Percentiles rank a stretch among this genome's conserved stretches.
Evolutionary conservation across 2,329 filamentous ascomycete genomes (phyloP).

Genomic region (Chrysosphaeria jannelii): DNA sequence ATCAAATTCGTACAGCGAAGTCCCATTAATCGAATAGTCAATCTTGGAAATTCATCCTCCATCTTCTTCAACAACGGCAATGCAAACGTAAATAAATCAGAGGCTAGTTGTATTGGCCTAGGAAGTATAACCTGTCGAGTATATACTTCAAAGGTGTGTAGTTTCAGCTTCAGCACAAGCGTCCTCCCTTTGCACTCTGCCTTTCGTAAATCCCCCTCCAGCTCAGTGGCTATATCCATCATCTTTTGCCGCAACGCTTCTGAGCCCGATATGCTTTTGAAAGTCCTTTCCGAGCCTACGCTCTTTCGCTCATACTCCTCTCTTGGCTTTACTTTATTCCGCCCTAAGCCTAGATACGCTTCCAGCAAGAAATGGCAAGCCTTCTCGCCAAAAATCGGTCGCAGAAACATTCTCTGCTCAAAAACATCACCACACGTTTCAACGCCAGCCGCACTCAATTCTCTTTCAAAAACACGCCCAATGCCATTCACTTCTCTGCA

Average conservation of each 20-base stretch:
- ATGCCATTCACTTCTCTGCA: constrained; percentile 84
- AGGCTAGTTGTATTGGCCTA: constrained; percentile 37
- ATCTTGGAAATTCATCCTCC: constrained; percentile 49
- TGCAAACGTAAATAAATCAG: constrained; percentile 58
- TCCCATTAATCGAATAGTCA: constrained; percentile 67
- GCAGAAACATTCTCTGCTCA: constrained; percentile 37
- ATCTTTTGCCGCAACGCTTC: constrained; percentile 45
- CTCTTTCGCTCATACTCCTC: constrained; percentile 82
- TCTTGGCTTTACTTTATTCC: constrained; percentile 58
- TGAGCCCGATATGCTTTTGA: constrained; percentile 45
- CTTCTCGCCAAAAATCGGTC: constrained; percentile 69
- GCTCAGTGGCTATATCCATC: constrained; percentile 48
- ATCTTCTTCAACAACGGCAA: constrained; percentile 62
- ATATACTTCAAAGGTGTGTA: constrained; percentile 78
- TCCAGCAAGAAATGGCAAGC: constrained; percentile 62
- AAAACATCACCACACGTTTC: constrained; percentile 77
- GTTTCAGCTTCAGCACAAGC: constrained; percentile 68
- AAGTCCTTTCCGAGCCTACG: constrained; percentile 80
- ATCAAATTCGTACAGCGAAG: constrained; percentile 66
- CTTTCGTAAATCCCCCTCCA: constrained; percentile 57
- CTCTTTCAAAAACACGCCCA: constrained; percentile 77
- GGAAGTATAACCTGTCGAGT: constrained; percentile 54
- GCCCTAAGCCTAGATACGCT: constrained; percentile 60
- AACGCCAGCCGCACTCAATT: constrained; percentile 64
- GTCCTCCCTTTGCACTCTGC: constrained; percentile 76